Evolutionary conservation across 176 grass and related monocot species (phyloP).

Genomic region (Olyra latifolia): DNA sequence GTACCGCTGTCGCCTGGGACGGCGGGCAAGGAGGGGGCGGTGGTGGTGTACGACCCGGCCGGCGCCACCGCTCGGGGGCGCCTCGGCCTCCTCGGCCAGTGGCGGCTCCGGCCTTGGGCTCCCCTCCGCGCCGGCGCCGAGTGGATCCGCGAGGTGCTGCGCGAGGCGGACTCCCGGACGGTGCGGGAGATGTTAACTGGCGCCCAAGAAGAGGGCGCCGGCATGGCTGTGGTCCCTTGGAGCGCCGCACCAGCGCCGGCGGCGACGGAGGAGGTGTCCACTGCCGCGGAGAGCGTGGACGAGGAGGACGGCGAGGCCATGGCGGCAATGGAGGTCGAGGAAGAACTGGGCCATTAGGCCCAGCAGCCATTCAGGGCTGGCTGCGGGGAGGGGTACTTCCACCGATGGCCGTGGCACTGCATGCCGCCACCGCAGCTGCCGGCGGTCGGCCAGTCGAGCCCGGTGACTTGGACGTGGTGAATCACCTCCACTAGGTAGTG

Average conservation of each 20-base stretch:
- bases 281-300: neutral
- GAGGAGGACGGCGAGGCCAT: neutral
- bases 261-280: neutral
- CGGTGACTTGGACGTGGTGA: constrained; percentile 43
- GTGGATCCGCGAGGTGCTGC: constrained; percentile 33
- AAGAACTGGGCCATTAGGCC: neutral
- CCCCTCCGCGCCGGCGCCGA: neutral
- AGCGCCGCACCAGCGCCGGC: neutral
- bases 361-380: neutral
- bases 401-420: constrained; percentile 45
- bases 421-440: constrained; percentile 21
- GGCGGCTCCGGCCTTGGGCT: neutral
- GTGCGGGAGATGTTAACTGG: constrained; percentile 26
- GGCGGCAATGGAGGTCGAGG: constrained; percentile 47
- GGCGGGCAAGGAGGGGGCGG: neutral
- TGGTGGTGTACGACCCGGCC: constrained; percentile 20
- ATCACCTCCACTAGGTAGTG: too few relatives aligned
- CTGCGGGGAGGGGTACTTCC: constrained; percentile 1
- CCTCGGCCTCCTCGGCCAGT: neutral
- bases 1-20: neutral
- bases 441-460: constrained; percentile 20
- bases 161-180: constrained; percentile 38
- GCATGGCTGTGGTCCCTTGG: constrained; percentile 41
- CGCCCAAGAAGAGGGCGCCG: neutral
- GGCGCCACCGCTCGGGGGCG: neutral